Percentiles rank a stretch among this genome's conserved stretches.
Evolutionary conservation across 1,284 basidiomycete genomes (phyloP).

Genomic region (Coriolopsis trogii): DNA sequence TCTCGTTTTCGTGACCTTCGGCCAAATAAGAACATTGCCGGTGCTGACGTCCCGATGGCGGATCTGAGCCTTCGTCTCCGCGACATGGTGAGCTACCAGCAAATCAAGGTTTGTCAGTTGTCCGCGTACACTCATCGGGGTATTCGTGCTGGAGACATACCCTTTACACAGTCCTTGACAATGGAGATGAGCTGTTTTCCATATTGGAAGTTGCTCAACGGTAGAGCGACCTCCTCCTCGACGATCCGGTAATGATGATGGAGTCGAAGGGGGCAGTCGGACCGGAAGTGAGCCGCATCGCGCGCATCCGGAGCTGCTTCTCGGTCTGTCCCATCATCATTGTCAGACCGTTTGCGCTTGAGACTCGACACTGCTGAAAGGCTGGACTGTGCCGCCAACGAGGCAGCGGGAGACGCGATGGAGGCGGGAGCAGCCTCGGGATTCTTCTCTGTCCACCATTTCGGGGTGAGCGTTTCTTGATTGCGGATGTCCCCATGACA

Average conservation of each 20-base stretch:
- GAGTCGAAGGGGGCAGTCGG: background rate
- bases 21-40: constrained; percentile 7
- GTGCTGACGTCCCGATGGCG: constrained; percentile 8
- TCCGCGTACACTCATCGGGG: background rate
- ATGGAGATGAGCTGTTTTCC: background rate
- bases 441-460: background rate
- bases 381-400: background rate
- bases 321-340: background rate
- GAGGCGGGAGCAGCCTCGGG: background rate
- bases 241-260: constrained; percentile 13
- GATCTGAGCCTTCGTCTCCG: background rate
- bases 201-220: background rate
- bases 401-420: background rate
- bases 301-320: background rate
- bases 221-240: constrained; percentile 1
- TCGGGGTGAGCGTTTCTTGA: background rate
- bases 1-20: background rate
- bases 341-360: background rate
- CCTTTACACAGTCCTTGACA: background rate
- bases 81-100: constrained; percentile 1
- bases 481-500: constrained; percentile 3
- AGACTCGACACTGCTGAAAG: background rate
- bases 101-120: too few relatives aligned
- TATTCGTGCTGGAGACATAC: background rate
- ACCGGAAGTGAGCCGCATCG: background rate